These are phyloP conservation scores for Eucalyptus coolabah DNA, from an alignment of 345 rosid species.

Conservation along the genomic window DNA sequence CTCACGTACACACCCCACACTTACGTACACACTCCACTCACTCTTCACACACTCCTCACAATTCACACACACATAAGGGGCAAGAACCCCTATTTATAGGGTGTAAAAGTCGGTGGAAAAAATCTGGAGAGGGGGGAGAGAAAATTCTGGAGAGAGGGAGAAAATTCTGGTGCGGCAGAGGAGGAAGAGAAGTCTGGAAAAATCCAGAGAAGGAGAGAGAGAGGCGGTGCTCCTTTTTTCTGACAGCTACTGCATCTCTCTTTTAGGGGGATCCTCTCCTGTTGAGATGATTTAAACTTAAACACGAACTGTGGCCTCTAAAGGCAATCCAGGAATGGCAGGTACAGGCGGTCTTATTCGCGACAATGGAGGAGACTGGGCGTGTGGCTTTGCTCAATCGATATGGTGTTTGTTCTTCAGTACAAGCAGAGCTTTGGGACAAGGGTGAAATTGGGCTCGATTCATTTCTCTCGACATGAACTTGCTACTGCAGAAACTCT, in stretches of 20 bases:
- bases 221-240: no score
- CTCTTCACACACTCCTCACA: no score
- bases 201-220: no score
- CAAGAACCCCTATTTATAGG: no score
- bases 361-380: background rate
- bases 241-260: background rate
- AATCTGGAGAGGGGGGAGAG: no score
- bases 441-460: background rate
- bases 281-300: background rate
- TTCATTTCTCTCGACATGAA: background rate
- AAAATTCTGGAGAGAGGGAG: no score
- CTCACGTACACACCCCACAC: no score
- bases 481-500: background rate
- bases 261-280: background rate
- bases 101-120: no score
- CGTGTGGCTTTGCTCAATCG: background rate
- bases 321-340: background rate
- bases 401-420: background rate
- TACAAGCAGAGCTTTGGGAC: background rate
- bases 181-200: no score
- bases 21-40: no score
- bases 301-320: background rate
- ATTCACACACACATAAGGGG: no score
- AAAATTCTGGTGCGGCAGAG: no score
- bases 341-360: background rate